These are phyloP conservation scores for Diaporthe eres DNA, from an alignment of 2,329 filamentous ascomycete genomes.

Conservation along the genomic window DNA sequence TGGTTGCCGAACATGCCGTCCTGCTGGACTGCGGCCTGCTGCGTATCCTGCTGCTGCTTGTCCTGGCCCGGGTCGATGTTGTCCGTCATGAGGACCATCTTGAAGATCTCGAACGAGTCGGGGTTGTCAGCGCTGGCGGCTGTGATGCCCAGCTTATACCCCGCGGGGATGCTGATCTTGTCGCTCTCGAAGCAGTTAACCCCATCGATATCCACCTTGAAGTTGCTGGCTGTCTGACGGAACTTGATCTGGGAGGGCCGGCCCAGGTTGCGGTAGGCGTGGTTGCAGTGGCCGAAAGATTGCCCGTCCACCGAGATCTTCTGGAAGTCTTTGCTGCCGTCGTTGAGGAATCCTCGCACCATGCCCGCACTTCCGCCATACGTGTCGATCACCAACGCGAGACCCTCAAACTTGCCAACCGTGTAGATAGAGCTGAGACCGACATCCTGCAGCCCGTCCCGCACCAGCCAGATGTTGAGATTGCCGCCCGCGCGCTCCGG, in stretches of 20 bases:
- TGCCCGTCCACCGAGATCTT: slow-evolving; percentile 85
- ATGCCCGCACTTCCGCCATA: slow-evolving; percentile 84
- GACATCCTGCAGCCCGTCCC: slow-evolving; percentile 75
- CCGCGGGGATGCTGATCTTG: slow-evolving; percentile 82
- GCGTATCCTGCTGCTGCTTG: slow-evolving; percentile 43
- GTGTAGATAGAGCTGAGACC: slow-evolving; percentile 87
- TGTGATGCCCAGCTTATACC: slow-evolving; percentile 89
- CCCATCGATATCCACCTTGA: slow-evolving; percentile 87
- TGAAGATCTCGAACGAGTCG: slow-evolving; percentile 95
- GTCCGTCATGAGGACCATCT: slow-evolving; percentile 80
- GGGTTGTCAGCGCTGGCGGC: slow-evolving; percentile 92
- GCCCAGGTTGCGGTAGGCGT: slow-evolving; percentile 92
- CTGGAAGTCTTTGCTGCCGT: slow-evolving; percentile 85
- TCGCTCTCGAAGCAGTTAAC: slow-evolving; percentile 85
- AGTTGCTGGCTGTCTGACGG: slow-evolving; percentile 71
- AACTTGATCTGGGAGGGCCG: slow-evolving; percentile 85
- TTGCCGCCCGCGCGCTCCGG: slow-evolving; percentile 89
- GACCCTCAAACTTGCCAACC: slow-evolving; percentile 87
- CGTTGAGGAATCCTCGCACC: slow-evolving; percentile 93
- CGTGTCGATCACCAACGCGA: slow-evolving; percentile 88
- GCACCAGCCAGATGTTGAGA: slow-evolving; percentile 92
- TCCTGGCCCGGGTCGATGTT: slow-evolving; percentile 50
- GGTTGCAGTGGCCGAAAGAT: slow-evolving; percentile 93
- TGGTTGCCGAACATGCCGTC: slow-evolving; percentile 43
- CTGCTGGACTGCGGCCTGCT: slow-evolving; percentile 41